A percentile compares a stretch with the other conserved stretches of the same genome.
These are phyloP conservation scores for Macrophomina tecta DNA, from an alignment of 2,329 filamentous ascomycete genomes.

Conservation along the genomic window DNA sequence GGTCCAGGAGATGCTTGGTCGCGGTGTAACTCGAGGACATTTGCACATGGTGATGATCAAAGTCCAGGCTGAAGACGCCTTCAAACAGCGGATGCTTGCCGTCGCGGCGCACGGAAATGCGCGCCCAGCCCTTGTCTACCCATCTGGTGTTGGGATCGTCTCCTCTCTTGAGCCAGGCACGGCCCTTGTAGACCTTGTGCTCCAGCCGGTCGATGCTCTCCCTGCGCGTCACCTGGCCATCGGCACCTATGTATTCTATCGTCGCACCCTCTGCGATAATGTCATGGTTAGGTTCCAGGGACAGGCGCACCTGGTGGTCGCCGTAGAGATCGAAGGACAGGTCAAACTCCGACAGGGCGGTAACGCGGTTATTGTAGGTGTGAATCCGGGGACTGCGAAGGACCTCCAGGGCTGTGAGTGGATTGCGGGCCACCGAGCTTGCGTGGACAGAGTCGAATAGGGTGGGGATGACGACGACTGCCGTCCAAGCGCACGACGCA, in stretches of 20 bases:
- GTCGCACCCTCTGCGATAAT: constrained; percentile 78
- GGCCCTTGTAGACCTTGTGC: constrained; percentile 85
- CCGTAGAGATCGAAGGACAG: constrained; percentile 76
- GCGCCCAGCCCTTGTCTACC: constrained; percentile 84
- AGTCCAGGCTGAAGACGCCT: constrained; percentile 81
- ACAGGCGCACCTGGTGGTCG: constrained; percentile 71
- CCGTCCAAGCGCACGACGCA: constrained; percentile 28
- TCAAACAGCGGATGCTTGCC: constrained; percentile 83
- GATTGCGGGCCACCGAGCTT: constrained; percentile 63
- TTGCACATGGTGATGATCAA: constrained; percentile 87
- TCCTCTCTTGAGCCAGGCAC: constrained; percentile 67
- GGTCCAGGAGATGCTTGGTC: constrained; percentile 75
- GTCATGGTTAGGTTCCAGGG: constrained; percentile 89
- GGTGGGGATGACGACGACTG: constrained; percentile 36
- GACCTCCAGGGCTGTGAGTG: constrained; percentile 74
- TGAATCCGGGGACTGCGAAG: constrained; percentile 79
- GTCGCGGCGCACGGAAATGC: constrained; percentile 78
- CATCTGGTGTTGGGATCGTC: constrained; percentile 67
- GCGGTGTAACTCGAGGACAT: constrained; percentile 74
- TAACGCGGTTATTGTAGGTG: constrained; percentile 77
- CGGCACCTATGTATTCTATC: constrained; percentile 72
- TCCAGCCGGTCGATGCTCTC: constrained; percentile 74
- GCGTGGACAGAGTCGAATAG: constrained; percentile 32
- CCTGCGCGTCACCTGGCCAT: constrained; percentile 71
- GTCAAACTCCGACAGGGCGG: constrained; percentile 83